Conservation (phyloP, 1,139 yeast species). For the Yamadazyma buinensis region DNA sequence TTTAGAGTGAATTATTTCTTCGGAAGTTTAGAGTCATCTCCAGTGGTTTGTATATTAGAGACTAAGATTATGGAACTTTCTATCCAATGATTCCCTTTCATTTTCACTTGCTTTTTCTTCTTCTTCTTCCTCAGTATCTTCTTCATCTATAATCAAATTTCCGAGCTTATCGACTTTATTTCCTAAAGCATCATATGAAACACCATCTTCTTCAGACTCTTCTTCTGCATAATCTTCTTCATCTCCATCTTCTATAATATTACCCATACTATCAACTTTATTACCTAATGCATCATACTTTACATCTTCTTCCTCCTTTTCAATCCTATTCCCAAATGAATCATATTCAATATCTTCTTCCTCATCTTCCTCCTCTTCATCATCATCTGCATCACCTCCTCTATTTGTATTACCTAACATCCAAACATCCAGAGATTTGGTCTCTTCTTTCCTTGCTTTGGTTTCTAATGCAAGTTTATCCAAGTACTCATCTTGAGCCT, state of each 20-base stretch:
- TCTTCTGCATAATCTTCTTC: constrained; percentile 5
- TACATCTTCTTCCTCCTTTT: constrained; percentile 7
- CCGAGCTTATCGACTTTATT: constrained; percentile 4
- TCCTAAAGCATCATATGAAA: constrained; percentile 12
- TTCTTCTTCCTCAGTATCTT: constrained; percentile 4
- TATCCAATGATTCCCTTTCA: not conserved
- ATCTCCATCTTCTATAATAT: no score
- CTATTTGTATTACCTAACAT: constrained; percentile 74
- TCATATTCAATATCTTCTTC: constrained; percentile 8
- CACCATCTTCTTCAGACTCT: constrained; percentile 4
- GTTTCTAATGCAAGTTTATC: constrained; percentile 65
- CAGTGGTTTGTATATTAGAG: no score
- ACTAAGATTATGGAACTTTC: constrained; percentile 1
- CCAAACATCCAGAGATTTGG: constrained; percentile 67
- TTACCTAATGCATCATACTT: constrained; percentile 7
- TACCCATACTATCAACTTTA: constrained; percentile 1
- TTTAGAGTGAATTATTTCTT: not conserved
- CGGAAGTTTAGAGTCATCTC: no score
- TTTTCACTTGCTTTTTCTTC: constrained; percentile 6
- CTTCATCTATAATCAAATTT: constrained; percentile 4
- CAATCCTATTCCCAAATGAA: constrained; percentile 3
- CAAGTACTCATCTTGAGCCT: constrained; percentile 77
- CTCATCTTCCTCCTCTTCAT: constrained; percentile 12
- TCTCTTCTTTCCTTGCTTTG: constrained; percentile 54
- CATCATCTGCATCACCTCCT: constrained; percentile 9